phyloP scores from a whole-genome alignment of 257 asterid genomes.

The Penstemon davidsonii region DNA sequence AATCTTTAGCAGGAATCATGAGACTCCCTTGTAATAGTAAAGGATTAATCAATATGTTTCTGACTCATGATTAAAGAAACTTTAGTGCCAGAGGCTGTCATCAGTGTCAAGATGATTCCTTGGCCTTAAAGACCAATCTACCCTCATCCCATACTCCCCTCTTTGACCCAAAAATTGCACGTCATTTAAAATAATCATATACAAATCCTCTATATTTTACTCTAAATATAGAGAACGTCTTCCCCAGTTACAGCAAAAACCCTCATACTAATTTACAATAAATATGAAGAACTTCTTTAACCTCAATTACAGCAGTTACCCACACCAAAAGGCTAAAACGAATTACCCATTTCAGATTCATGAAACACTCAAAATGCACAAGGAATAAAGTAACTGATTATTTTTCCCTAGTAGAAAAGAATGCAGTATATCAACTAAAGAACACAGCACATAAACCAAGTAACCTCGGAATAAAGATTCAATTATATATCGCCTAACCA shows the following conservation, averaged over 20 bases:
- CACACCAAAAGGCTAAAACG: too few species aligned
- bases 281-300: too few species aligned
- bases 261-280: too few species aligned
- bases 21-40: constrained; percentile 39
- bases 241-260: too few species aligned
- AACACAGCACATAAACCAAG: constrained; percentile 4
- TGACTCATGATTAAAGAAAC: constrained; percentile 47
- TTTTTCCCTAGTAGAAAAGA: constrained; percentile 2
- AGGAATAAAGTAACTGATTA: neutral
- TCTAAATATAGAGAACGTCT: neutral
- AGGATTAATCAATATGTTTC: constrained; percentile 46
- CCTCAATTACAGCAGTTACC: too few species aligned
- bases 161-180: constrained; percentile 24
- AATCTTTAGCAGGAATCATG: constrained; percentile 45
- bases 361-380: neutral
- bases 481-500: neutral
- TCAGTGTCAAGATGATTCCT: constrained; percentile 30
- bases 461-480: constrained; percentile 3
- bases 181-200: constrained; percentile 17
- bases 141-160: constrained; percentile 34
- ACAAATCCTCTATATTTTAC: neutral
- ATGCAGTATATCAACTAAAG: neutral
- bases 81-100: constrained; percentile 41
- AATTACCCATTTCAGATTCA: too few species aligned
- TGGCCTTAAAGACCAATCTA: constrained; percentile 43